These are phyloP conservation scores for Vigna hirtella DNA, from an alignment of 306 rosid species.

Conservation along the genomic window DNA sequence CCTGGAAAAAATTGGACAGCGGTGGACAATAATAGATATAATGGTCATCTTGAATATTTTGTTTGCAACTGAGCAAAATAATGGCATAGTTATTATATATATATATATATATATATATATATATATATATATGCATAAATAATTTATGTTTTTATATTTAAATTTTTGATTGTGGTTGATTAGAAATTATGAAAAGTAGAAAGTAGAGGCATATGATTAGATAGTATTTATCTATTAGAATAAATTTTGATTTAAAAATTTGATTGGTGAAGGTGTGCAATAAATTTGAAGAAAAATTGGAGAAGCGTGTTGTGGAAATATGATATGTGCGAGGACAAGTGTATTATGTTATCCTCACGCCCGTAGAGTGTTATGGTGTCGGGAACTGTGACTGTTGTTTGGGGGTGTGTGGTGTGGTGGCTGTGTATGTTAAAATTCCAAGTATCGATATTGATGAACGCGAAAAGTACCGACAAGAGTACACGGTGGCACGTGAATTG, in stretches of 20 bases:
- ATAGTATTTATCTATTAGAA: too few species aligned
- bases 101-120: too few species aligned
- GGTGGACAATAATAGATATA: neutral
- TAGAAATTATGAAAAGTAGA: too few species aligned
- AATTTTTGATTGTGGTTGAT: neutral
- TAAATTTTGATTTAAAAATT: too few species aligned
- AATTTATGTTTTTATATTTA: too few species aligned
- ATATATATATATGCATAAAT: too few species aligned
- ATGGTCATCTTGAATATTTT: neutral
- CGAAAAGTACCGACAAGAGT: constrained; percentile 50
- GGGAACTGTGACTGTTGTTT: neutral
- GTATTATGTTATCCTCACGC: neutral
- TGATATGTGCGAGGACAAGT: neutral
- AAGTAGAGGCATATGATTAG: too few species aligned
- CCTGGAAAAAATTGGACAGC: too few species aligned
- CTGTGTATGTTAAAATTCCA: neutral
- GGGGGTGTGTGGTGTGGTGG: constrained; percentile 17
- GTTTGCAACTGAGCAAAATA: too few species aligned
- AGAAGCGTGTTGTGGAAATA: neutral
- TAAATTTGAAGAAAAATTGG: neutral
- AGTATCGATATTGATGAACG: neutral
- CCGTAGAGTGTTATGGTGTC: constrained; percentile 24
- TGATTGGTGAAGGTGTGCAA: too few species aligned
- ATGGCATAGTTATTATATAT: too few species aligned
- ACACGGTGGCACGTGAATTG: constrained; percentile 54